phyloP scores from a whole-genome alignment of 345 rosid genomes.

The Adansonia digitata region DNA sequence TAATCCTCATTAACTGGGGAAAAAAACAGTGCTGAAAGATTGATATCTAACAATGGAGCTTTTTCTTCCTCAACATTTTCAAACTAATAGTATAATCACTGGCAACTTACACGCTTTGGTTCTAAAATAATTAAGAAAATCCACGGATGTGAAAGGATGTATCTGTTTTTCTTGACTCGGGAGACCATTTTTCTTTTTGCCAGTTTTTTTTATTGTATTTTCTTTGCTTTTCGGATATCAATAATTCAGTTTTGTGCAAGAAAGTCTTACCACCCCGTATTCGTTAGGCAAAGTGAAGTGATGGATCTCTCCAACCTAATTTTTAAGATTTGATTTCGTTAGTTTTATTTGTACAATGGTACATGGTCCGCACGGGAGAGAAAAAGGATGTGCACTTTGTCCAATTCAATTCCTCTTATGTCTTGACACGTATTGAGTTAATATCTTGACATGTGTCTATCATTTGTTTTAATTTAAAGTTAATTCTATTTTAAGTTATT shows the following conservation, averaged over 20 bases:
- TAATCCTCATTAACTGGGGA: background rate
- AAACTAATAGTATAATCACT: background rate
- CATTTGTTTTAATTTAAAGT: too few species aligned
- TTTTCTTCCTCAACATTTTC: background rate
- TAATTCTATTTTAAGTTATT: too few species aligned
- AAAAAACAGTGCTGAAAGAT: background rate
- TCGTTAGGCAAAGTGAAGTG: background rate
- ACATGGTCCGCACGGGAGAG: background rate
- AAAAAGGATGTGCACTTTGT: background rate
- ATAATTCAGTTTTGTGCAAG: conserved; percentile 11
- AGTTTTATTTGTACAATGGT: background rate
- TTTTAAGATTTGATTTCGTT: conserved; percentile 4
- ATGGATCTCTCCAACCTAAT: conserved; percentile 4
- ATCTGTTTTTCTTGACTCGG: background rate
- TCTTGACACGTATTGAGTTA: background rate
- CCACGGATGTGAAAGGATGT: conserved; percentile 3
- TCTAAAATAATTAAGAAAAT: background rate
- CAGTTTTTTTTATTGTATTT: background rate
- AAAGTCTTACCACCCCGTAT: conserved; percentile 7
- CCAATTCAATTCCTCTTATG: background rate
- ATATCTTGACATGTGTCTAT: background rate
- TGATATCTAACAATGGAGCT: background rate
- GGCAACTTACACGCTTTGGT: background rate
- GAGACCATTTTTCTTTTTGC: background rate
- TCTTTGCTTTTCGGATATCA: background rate